Conservation (phyloP, 164 flowering plant species). For the Macadamia tetraphylla region DNA sequence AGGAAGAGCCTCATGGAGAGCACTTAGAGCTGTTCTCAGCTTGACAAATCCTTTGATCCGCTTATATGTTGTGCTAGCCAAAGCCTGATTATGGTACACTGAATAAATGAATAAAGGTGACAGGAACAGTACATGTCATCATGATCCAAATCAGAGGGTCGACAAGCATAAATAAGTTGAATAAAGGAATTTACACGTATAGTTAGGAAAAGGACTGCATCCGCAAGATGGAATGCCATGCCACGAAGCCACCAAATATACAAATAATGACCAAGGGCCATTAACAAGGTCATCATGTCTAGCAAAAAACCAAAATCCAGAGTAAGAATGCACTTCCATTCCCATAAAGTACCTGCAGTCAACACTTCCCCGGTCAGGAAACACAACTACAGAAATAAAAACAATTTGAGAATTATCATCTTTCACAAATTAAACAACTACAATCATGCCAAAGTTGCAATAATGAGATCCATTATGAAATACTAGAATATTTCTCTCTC, state of each 20-base stretch:
- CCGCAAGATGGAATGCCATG: conserved; percentile 92
- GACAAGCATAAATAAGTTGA: not conserved
- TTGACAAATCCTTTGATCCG: conserved; percentile 75
- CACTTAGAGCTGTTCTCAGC: conserved; percentile 57
- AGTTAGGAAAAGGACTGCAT: conserved; percentile 82
- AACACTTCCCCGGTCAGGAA: conserved; percentile 9
- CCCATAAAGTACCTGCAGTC: conserved; percentile 75
- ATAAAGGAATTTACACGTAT: conserved; percentile 55
- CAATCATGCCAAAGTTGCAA: too few relatives aligned
- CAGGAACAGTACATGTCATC: not conserved
- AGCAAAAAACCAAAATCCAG: conserved; percentile 78
- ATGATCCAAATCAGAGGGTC: not conserved
- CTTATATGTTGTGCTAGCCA: conserved; percentile 69
- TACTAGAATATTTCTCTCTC: too few relatives aligned
- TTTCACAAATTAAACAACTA: conserved; percentile 4
- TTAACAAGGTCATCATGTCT: conserved; percentile 80
- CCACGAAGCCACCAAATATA: conserved; percentile 98
- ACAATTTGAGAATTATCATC: not conserved
- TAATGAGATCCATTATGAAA: too few relatives aligned
- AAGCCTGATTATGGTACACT: conserved; percentile 48
- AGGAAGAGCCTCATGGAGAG: conserved; percentile 94
- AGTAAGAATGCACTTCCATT: conserved; percentile 75
- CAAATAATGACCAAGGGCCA: conserved; percentile 87
- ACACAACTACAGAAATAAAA: not conserved
- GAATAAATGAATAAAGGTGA: conserved; percentile 10